Evolutionary conservation across 306 rosid genomes (phyloP).

Genomic region (Amphicarpaea edgeworthii): DNA sequence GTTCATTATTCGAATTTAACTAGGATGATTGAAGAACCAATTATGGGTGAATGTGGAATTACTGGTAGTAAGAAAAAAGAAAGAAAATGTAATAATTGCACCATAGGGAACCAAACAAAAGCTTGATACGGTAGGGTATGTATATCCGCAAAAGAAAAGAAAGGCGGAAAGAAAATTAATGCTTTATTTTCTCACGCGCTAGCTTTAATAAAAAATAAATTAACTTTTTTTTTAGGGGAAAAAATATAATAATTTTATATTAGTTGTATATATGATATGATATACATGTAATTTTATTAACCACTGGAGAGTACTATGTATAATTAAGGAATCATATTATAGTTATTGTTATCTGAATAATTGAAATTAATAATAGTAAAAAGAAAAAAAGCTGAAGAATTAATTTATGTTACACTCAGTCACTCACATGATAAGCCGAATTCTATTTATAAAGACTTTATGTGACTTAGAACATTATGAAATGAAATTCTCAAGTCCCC

Average conservation of each 20-base stretch:
- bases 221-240: no score
- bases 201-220: no score
- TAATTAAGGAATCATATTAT: no score
- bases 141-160: neutral
- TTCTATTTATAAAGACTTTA: neutral
- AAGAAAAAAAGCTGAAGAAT: neutral
- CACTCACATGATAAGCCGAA: neutral
- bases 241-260: no score
- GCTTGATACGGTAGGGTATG: constrained; percentile 5
- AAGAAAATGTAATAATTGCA: neutral
- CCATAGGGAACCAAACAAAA: constrained; percentile 6
- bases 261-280: no score
- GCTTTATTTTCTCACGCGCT: neutral
- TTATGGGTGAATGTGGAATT: neutral
- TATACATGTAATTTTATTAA: no score
- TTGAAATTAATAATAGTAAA: no score
- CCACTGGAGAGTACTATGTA: no score
- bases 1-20: no score
- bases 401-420: neutral
- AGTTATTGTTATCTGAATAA: no score
- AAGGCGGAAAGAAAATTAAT: neutral
- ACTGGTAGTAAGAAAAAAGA: neutral
- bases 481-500: neutral
- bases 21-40: constrained; percentile 1
- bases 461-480: constrained; percentile 12